These are phyloP conservation scores for Leucocoprinus leucothites DNA, from an alignment of 768 basidiomycete species.

Conservation along the genomic window DNA sequence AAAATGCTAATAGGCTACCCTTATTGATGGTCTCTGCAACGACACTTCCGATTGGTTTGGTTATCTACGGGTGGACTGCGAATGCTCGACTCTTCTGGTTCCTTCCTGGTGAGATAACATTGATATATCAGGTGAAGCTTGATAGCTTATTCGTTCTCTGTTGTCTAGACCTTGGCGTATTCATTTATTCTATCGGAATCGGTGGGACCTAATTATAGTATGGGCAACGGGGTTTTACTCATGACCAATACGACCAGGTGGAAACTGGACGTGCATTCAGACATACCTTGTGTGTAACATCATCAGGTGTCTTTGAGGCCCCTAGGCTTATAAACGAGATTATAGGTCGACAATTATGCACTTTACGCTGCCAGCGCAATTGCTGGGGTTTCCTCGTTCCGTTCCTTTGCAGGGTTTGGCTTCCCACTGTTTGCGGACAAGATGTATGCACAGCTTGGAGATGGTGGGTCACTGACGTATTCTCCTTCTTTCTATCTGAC, in stretches of 20 bases:
- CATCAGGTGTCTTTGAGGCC: conserved; percentile 13
- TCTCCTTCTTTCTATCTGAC: neutral
- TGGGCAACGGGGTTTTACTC: too few relatives aligned
- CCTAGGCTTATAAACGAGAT: conserved; percentile 7
- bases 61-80: conserved; percentile 64
- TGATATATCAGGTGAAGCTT: conserved; percentile 1
- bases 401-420: conserved; percentile 57
- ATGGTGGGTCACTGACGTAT: conserved; percentile 22
- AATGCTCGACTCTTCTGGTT: conserved; percentile 54
- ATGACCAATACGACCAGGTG: conserved; percentile 18
- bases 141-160: neutral
- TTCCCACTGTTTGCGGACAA: conserved; percentile 64
- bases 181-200: conserved; percentile 45
- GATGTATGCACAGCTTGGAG: conserved; percentile 51
- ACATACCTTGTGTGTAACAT: conserved; percentile 50
- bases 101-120: conserved; percentile 39
- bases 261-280: conserved; percentile 46
- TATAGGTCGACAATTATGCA: conserved; percentile 68
- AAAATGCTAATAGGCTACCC: conserved; percentile 21
- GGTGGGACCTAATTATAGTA: conserved; percentile 24
- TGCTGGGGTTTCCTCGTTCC: conserved; percentile 53
- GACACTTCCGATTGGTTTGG: conserved; percentile 54
- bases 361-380: conserved; percentile 65
- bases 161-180: conserved; percentile 33
- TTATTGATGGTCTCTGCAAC: conserved; percentile 47